Base-by-base conservation (phyloP, 441 rosid species). In the Isatis lusitanica region DNA sequence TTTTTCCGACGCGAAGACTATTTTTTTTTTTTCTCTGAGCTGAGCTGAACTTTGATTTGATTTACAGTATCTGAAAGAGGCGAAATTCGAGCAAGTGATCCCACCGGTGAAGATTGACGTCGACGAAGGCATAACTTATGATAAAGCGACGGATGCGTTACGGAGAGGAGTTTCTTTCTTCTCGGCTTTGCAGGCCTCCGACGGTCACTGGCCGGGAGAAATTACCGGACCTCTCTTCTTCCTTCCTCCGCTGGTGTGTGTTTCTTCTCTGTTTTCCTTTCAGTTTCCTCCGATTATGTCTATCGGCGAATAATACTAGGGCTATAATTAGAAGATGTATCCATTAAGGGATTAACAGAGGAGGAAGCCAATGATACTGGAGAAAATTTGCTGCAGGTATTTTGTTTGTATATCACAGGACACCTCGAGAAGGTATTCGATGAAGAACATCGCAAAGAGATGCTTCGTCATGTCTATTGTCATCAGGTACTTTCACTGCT, bases 141-240 rank as follows among this genome's bases (percentile, higher is more conserved):
- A 82, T 56, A 85, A 78, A 1, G 81, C 86, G 46, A 85, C 83
- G 7, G 17, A 31, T 10, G 84, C 84, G 7, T 63, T 90, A 39
- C 78, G 80, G 57, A 76, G 92, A 72, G 86, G 83, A 31, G 68
- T 85, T 26, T 62, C 70, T 62, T 86, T 80, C 61, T 85, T 73
- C 76, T 80, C 92, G 10, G 85, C 86, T 62, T 71, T 88, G 39
- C 92, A 88, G 28, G 82, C 90, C 15, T 85, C 82, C 58, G 87
- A 85, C 56, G 90, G 88, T 24, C 90, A 87, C 61, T 87, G 90
- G 90, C 92, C 92, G 0, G 80, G 81, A 13, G 93, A 88, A 65
- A 69, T 72, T 33, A 79, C 90, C 21, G 90, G 93, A 13, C 86
- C 93, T 48, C 67, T 80, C 77, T 86, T 86, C 71, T 85, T 86